phyloP scores from a whole-genome alignment of 2,329 filamentous ascomycete genomes.

The Ophiostoma tasmaniense region DNA sequence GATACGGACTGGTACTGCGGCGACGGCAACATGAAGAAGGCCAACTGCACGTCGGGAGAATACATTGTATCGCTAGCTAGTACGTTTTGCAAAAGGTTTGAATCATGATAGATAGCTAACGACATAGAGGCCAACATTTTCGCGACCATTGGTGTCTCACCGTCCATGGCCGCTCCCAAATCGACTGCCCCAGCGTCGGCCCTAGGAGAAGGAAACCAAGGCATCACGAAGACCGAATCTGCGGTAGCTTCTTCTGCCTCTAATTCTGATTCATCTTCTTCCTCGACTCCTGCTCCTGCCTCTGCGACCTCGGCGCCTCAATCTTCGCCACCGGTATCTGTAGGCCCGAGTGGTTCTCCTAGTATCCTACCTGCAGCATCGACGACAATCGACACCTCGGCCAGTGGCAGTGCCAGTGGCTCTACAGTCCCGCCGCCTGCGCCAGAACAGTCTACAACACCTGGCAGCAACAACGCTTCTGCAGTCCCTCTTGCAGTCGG shows the following conservation, averaged over 20 bases:
- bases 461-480: neutral
- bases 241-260: neutral
- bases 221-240: neutral
- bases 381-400: neutral
- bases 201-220: neutral
- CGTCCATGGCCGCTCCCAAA: neutral
- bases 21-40: conserved; percentile 14
- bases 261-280: neutral
- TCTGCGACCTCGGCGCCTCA: neutral
- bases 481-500: conserved; percentile 18
- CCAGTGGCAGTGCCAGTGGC: neutral
- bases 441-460: neutral
- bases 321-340: neutral
- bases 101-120: neutral
- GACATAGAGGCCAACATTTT: neutral
- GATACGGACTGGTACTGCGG: conserved; percentile 16
- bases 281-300: neutral
- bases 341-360: neutral
- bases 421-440: neutral
- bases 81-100: neutral
- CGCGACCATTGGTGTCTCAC: conserved; percentile 14
- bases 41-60: conserved; percentile 14
- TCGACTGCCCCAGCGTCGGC: neutral
- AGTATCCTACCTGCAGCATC: neutral
- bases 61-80: conserved; percentile 13